phyloP scores from a whole-genome alignment of 768 basidiomycete genomes.

The Rossbeevera mucosa region DNA sequence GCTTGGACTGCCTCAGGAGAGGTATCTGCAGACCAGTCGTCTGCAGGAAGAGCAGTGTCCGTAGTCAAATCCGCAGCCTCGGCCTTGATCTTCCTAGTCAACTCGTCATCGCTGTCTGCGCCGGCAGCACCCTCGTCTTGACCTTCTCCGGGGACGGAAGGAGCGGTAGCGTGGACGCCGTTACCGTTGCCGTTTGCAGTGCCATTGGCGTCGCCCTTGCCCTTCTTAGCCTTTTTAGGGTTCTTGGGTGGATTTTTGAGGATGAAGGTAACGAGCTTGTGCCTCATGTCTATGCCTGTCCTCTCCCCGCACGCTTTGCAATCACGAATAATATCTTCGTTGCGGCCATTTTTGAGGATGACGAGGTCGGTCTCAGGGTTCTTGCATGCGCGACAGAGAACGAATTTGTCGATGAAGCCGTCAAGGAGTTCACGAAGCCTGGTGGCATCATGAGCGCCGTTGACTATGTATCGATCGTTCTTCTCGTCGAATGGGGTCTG shows the following conservation, averaged over 20 bases:
- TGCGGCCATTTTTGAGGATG: slow-evolving; percentile 76
- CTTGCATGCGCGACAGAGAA: slow-evolving; percentile 96
- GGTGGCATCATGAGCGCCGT: slow-evolving; percentile 88
- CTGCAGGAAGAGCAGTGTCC: slow-evolving; percentile 55
- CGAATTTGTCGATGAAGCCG: slow-evolving; percentile 96
- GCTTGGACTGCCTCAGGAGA: slow-evolving; percentile 84
- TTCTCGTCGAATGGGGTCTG: slow-evolving; percentile 96
- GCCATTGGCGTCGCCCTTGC: slow-evolving; percentile 53
- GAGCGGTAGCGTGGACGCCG: slow-evolving; percentile 36
- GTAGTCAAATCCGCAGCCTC: slow-evolving; percentile 75
- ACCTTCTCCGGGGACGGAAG: slow-evolving; percentile 37
- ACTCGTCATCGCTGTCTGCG: slow-evolving; percentile 80
- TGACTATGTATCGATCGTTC: slow-evolving; percentile 97
- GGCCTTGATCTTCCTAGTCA: slow-evolving; percentile 87
- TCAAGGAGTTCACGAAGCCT: slow-evolving; percentile 95
- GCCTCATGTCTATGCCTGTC: slow-evolving; percentile 90
- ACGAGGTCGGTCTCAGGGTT: slow-evolving; percentile 97
- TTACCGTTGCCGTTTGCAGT: slow-evolving; percentile 46
- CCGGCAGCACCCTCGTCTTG: slow-evolving; percentile 41
- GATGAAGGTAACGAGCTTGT: slow-evolving; percentile 95
- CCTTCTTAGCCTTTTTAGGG: slow-evolving; percentile 60
- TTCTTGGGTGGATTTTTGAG: slow-evolving; percentile 95
- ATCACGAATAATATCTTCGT: slow-evolving; percentile 87
- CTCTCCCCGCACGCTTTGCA: slow-evolving; percentile 98
- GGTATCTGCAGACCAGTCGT: slow-evolving; percentile 92